phyloP scores from a whole-genome alignment of 164 flowering plant species.

The Hamamelis virginiana region DNA sequence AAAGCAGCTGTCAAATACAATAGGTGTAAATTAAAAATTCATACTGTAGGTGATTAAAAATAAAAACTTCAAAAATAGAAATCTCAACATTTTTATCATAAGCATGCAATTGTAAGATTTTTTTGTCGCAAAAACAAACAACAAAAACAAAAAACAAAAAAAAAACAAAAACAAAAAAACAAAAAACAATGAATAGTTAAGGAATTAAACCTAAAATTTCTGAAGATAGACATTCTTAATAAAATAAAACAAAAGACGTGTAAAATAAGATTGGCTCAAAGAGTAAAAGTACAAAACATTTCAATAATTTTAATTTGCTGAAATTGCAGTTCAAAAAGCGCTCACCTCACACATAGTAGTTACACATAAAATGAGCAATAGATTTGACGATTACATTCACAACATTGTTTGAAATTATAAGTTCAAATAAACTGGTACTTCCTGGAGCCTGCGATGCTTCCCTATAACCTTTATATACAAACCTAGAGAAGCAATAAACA shows the following conservation, averaged over 20 bases:
- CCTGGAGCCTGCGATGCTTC: not conserved
- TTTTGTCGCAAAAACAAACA: too few species aligned
- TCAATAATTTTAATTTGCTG: not conserved
- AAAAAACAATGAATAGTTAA: not conserved
- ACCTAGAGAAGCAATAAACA: not conserved
- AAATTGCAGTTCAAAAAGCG: not conserved
- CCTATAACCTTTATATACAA: not conserved
- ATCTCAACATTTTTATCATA: not conserved
- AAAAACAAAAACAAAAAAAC: too few species aligned
- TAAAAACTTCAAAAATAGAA: not conserved
- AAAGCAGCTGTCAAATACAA: constrained; percentile 4
- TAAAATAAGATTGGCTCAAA: not conserved
- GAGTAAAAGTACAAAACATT: not conserved
- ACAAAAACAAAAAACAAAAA: too few species aligned
- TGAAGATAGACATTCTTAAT: not conserved
- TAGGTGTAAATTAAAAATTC: not conserved
- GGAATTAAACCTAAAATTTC: not conserved
- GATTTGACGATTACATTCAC: not conserved
- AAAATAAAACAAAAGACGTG: not conserved
- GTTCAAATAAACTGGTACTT: not conserved
- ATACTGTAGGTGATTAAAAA: not conserved
- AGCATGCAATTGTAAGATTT: not conserved
- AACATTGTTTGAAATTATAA: not conserved
- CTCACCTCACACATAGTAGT: not conserved
- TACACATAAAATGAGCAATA: not conserved